A percentile compares a stretch with the other conserved stretches of the same genome.
phyloP scores from a whole-genome alignment of 163 green algal genomes.

The Smithsoniella earleae region DNA sequence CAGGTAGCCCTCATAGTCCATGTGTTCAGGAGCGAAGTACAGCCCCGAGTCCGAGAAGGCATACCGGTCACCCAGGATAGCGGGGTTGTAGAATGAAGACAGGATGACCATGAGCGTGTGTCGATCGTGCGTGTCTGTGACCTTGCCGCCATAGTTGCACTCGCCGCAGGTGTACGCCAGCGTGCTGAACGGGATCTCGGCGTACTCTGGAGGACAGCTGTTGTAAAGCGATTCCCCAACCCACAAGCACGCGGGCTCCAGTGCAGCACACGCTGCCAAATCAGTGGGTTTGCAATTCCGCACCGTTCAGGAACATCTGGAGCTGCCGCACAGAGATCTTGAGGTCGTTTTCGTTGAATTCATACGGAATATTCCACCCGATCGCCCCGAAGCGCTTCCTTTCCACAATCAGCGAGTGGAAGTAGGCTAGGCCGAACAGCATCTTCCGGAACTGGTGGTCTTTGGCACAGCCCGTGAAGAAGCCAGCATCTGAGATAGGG shows the following conservation, averaged over 20 bases:
- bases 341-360: conserved; percentile 44
- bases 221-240: too few relatives aligned
- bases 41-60: conserved; percentile 43
- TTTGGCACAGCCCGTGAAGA: conserved; percentile 62
- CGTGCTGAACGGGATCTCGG: conserved; percentile 32
- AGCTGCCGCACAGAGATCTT: conserved; percentile 35
- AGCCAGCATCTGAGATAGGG: conserved; percentile 53
- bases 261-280: too few relatives aligned
- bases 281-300: too few relatives aligned
- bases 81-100: conserved; percentile 50
- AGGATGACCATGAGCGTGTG: conserved; percentile 62
- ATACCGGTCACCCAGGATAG: conserved; percentile 40
- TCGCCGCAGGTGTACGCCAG: conserved; percentile 36
- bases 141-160: conserved; percentile 55
- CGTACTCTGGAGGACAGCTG: conserved; percentile 41
- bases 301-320: conserved; percentile 54
- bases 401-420: conserved; percentile 66
- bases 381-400: conserved; percentile 64
- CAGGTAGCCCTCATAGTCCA: conserved; percentile 50
- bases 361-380: conserved; percentile 51
- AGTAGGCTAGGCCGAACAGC: conserved; percentile 68
- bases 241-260: too few relatives aligned
- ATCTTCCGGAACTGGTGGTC: conserved; percentile 55
- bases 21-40: conserved; percentile 46
- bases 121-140: conserved; percentile 60